phyloP scores from a whole-genome alignment of 345 rosid genomes.

The Corchorus olitorius region DNA sequence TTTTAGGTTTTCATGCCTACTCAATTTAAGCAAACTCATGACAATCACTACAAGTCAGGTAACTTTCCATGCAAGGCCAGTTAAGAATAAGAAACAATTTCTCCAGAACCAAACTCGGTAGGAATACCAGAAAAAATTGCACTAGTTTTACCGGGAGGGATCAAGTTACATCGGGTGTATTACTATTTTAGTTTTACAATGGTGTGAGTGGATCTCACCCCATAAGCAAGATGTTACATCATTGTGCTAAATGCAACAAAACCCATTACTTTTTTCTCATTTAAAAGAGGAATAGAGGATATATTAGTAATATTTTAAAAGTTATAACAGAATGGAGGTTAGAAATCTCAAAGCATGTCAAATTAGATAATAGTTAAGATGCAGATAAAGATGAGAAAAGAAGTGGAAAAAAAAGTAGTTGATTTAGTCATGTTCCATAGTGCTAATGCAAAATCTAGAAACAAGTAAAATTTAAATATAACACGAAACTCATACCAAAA shows the following conservation, averaged over 20 bases:
- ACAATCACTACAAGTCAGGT: background rate
- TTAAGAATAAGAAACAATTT: background rate
- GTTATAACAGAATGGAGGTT: background rate
- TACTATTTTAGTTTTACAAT: too few relatives aligned
- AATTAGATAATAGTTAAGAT: background rate
- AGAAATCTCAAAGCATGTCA: background rate
- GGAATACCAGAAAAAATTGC: too few relatives aligned
- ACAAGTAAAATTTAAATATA: too few relatives aligned
- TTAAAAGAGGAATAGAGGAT: background rate
- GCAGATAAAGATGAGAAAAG: background rate
- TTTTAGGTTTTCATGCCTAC: background rate
- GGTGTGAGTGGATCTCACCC: too few relatives aligned
- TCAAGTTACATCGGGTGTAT: too few relatives aligned
- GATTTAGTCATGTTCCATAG: background rate
- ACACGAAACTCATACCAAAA: background rate
- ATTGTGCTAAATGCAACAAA: background rate
- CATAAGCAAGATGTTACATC: background rate
- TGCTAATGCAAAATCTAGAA: too few relatives aligned
- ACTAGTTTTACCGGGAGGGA: too few relatives aligned
- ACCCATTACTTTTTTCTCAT: background rate
- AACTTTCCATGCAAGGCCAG: background rate
- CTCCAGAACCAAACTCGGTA: background rate
- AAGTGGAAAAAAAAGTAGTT: constrained; percentile 10
- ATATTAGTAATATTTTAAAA: too few relatives aligned
- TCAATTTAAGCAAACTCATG: background rate